Evolutionary conservation across 1,139 yeast genomes (phyloP), one percentile per base, ranked within the genome.

Genomic region (Scheffersomyces stambukii): DNA sequence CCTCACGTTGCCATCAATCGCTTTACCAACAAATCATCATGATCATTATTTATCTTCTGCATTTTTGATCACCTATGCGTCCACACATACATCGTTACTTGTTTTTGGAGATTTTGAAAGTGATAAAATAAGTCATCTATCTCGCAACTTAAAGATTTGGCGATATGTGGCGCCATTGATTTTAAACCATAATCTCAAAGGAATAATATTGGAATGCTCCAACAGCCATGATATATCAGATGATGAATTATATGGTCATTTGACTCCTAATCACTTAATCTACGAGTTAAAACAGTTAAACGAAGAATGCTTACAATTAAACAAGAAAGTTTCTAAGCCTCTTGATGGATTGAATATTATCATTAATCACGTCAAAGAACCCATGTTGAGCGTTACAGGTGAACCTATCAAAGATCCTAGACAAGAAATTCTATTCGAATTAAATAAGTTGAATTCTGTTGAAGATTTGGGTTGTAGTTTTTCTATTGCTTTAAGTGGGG

Each of bases 71-170:
- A 45, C 58, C n/a, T 60, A 71, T 46, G 35, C 42, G 3, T 22
- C 31, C 0, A 43, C 59, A 1, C 42, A 52, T 9, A 42, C 60
- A n/a, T 54, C 58, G 18, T 30, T 84, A 5, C 50, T 83, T 11
- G 54, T 81, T 4, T 85, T 84, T 64, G 96, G 96, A 1, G 95
- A 85, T 50, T 76, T 84, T 29, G 95, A 85, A 50, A 71, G 84
- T 24, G 94, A 84, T 49, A 22, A 47, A 4, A 52, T 64, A 0
- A 70, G 81, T 7, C 47, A 52, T 2, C 42, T 57, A 5, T 47
- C 62, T 13, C 57, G 60, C 8, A 80, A 82, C 43, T 37, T 39
- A 3, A 37, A 37, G 0, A 69, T 84, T 3, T 86, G 95, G 95
- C 33, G 50, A 4, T 43, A 51, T 9, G 59, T 83, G 1, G 73